Conservation (phyloP, 2,329 filamentous ascomycete genomes). For the Didymella keratinophila region DNA sequence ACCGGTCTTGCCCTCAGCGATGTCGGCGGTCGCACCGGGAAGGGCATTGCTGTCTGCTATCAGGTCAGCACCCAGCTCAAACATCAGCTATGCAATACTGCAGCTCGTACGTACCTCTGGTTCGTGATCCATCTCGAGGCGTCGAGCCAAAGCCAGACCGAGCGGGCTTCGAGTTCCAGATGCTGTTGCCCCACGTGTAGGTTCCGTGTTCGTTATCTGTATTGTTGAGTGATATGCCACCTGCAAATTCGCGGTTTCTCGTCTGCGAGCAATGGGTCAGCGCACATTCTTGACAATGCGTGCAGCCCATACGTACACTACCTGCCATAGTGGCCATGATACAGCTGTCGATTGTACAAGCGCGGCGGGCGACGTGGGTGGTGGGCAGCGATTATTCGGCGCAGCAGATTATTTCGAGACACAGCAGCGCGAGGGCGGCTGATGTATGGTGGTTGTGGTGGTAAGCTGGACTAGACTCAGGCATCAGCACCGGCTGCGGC, state of each 20-base stretch:
- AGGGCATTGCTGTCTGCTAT: slow-evolving; percentile 42
- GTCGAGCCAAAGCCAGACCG: slow-evolving; percentile 40
- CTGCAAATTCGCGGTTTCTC: slow-evolving; percentile 42
- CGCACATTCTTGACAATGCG: background rate
- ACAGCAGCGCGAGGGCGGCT: slow-evolving; percentile 4
- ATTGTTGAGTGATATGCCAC: slow-evolving; percentile 42
- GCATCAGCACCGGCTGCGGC: slow-evolving; percentile 46
- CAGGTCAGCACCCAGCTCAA: slow-evolving; percentile 23
- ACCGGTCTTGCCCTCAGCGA: slow-evolving; percentile 67
- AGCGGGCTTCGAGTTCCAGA: slow-evolving; percentile 45
- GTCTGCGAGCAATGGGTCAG: slow-evolving; percentile 26
- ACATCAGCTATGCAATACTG: background rate
- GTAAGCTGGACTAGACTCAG: slow-evolving; percentile 41
- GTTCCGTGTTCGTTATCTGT: slow-evolving; percentile 39
- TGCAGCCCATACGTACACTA: slow-evolving; percentile 36
- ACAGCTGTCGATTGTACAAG: slow-evolving; percentile 26
- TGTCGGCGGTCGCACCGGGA: slow-evolving; percentile 36
- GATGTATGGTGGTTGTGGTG: slow-evolving; percentile 14
- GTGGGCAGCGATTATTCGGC: slow-evolving; percentile 9
- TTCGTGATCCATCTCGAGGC: slow-evolving; percentile 43
- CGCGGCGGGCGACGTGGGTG: slow-evolving; percentile 28
- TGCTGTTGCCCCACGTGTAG: slow-evolving; percentile 47
- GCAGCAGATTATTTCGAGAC: background rate
- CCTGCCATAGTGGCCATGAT: slow-evolving; percentile 43
- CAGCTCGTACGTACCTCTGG: slow-evolving; percentile 37